Conservation (phyloP, 192 early-diverging fungal species). For the Mortierella claussenii region DNA sequence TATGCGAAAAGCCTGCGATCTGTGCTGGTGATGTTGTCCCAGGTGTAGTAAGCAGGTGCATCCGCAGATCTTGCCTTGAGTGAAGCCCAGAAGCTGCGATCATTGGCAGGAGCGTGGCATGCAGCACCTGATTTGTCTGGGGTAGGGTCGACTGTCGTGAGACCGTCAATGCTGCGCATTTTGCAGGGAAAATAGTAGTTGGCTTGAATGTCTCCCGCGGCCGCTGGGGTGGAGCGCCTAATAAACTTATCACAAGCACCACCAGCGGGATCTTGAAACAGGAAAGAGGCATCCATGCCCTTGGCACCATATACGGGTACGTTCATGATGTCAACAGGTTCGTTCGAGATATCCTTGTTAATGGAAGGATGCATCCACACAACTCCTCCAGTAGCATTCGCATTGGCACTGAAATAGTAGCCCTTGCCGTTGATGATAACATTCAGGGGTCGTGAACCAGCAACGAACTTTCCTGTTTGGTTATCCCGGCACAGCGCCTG, state of each 20-base stretch:
- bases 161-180: slow-evolving; percentile 25
- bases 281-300: slow-evolving; percentile 77
- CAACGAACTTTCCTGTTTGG: slow-evolving; percentile 51
- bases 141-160: slow-evolving; percentile 53
- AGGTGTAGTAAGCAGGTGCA: slow-evolving; percentile 52
- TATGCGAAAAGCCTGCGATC: slow-evolving; percentile 64
- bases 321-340: slow-evolving; percentile 60
- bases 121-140: slow-evolving; percentile 53
- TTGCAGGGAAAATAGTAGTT: slow-evolving; percentile 38
- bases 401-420: slow-evolving; percentile 64
- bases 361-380: slow-evolving; percentile 53
- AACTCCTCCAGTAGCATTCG: slow-evolving; percentile 26
- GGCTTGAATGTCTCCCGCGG: slow-evolving; percentile 22
- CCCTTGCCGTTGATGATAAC: slow-evolving; percentile 71
- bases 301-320: slow-evolving; percentile 57
- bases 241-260: slow-evolving; percentile 54
- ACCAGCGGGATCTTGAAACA: slow-evolving; percentile 71
- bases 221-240: slow-evolving; percentile 8
- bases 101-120: slow-evolving; percentile 59
- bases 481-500: slow-evolving; percentile 66
- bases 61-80: slow-evolving; percentile 55
- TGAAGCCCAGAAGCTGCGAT: slow-evolving; percentile 42
- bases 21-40: slow-evolving; percentile 58
- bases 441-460: slow-evolving; percentile 50
- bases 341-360: slow-evolving; percentile 15